Conservation (phyloP, 2,329 filamentous ascomycete species). For the Neofusicoccum cordaticola region DNA sequence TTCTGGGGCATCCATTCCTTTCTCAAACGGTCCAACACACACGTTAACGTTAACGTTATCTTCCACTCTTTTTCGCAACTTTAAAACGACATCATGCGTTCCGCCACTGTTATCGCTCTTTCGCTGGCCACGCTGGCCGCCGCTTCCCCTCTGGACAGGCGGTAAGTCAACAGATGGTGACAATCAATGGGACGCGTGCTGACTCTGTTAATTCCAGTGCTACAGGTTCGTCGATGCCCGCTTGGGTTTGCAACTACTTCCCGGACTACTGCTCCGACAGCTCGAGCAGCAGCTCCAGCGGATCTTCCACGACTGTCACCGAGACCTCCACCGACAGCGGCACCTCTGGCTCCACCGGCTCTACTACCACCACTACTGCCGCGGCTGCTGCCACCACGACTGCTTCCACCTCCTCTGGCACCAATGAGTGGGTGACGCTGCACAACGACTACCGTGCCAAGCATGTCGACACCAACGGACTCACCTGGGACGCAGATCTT, state of each 20-base stretch:
- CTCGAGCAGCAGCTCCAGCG: background rate
- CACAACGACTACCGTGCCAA: slow-evolving; percentile 83
- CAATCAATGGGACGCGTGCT: too few relatives aligned
- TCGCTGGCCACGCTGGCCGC: background rate
- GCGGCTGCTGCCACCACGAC: background rate
- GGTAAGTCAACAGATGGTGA: background rate
- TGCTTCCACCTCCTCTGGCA: too few relatives aligned
- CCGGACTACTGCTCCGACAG: background rate
- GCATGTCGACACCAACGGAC: slow-evolving; percentile 63
- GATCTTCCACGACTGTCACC: background rate
- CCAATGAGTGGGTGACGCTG: background rate
- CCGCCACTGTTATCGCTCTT: background rate
- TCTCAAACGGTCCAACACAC: background rate
- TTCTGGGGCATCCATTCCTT: background rate
- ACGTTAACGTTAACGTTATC: background rate
- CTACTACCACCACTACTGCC: background rate
- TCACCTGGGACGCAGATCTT: slow-evolving; percentile 65
- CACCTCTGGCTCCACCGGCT: background rate
- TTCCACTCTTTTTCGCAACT: background rate
- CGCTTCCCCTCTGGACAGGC: background rate
- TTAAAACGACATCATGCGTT: background rate
- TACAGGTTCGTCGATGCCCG: background rate
- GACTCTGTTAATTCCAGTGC: too few relatives aligned
- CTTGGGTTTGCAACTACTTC: background rate
- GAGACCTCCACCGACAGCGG: background rate